Base-by-base conservation (phyloP, 2,329 filamentous ascomycete species). In the Balansia obtecta region DNA sequence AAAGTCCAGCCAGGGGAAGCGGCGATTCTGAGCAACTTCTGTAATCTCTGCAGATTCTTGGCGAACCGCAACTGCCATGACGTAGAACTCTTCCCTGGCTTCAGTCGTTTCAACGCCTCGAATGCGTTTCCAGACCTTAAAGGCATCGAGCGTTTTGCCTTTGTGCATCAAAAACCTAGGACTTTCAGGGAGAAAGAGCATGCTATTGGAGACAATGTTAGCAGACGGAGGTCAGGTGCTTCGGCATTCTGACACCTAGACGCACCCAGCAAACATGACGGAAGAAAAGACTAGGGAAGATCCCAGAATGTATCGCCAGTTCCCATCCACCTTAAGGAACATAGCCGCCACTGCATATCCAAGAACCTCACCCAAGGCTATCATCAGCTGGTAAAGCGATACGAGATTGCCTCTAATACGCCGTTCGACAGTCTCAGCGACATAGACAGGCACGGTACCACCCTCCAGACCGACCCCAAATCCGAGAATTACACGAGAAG, bases 311-410 rank as follows among this genome's bases (percentile, higher is more conserved):
- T 80, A 86, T 38, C 84, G 74, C 84, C 84, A 88, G 68, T 82
- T 83, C 15, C 83, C 84, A 0, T 69, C 66, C 2, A 88, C 81
- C n/a, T 71, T 74, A 54, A 86, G 70, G 64, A 88, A 88, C 51
- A 87, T 86, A 45, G 84, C 84, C 0, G 80, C 83, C 1, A 87
- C 76, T 5, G 80, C 83, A 53, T 87, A 87, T 2, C 84, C 85
- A 1, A 88, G 69, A 2, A 88, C 83, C 57, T 87, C 84, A 30
- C 84, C 84, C 0, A 88, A 72, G 0, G 85, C 85, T 58, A 88
- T 88, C 66, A 85, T 86, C 65, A 87, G 79, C 61, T 88, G 85
- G 63, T 87, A 88, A 0, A 87, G 69, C 0, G 82, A 86, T 1
- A 88, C 84, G 46, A 88, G 66, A 62, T 87, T 87, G 56, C 84